phyloP scores from a whole-genome alignment of 176 grass and related monocot species.

The Bothriochloa decipiens region DNA sequence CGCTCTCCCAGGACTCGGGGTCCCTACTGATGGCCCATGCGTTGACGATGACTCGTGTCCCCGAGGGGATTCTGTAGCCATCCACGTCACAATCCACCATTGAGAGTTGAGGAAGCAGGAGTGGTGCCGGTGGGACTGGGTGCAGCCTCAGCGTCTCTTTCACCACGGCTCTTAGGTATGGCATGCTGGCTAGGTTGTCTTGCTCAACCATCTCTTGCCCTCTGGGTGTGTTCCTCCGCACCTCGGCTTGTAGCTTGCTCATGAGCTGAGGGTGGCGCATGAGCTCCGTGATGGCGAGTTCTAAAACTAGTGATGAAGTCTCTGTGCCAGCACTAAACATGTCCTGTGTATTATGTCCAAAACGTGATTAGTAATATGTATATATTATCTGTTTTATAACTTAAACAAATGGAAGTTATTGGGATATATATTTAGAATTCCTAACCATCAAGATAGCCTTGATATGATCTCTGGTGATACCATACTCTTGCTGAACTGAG shows the following conservation, averaged over 20 bases:
- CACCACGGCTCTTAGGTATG: conserved; percentile 30
- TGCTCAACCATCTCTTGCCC: conserved; percentile 36
- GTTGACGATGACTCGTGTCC: background rate
- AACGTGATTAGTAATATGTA: background rate
- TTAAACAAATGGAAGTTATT: background rate
- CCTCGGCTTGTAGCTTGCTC: conserved; percentile 50
- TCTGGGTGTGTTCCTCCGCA: conserved; percentile 16
- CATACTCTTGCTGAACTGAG: conserved; percentile 18
- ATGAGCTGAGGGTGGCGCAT: conserved; percentile 23
- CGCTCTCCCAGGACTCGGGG: background rate
- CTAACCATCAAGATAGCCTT: conserved; percentile 44
- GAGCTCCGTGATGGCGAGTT: conserved; percentile 48
- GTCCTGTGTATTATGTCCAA: conserved; percentile 28
- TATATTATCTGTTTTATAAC: background rate
- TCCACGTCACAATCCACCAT: conserved; percentile 26
- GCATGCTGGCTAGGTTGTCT: conserved; percentile 24
- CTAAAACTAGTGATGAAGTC: conserved; percentile 43
- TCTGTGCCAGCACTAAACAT: conserved; percentile 56
- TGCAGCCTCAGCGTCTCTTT: conserved; percentile 52
- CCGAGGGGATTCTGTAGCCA: conserved; percentile 8
- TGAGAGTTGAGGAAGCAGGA: conserved; percentile 1
- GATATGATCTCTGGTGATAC: conserved; percentile 19
- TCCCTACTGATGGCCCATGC: background rate
- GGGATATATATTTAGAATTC: background rate
- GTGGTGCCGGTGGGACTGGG: conserved; percentile 49